Conservation (phyloP, 805 yeast species). For the Candida vaughaniae region DNA sequence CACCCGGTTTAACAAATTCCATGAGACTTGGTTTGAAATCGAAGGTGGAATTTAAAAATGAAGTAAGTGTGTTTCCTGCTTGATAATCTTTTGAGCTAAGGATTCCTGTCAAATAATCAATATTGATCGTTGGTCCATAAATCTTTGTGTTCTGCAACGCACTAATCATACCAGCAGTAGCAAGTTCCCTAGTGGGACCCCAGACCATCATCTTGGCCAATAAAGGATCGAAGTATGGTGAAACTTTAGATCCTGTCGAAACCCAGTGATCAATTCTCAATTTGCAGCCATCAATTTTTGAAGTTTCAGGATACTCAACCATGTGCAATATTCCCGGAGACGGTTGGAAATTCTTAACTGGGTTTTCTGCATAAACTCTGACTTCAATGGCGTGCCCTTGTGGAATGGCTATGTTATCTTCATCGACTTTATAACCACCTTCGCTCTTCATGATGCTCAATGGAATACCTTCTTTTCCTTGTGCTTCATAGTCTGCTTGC, state of each 20-base stretch:
- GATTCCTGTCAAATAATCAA: constrained; percentile 83
- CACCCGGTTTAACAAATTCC: constrained; percentile 66
- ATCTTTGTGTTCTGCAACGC: constrained; percentile 85
- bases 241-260: constrained; percentile 75
- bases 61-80: constrained; percentile 75
- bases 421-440: constrained; percentile 28
- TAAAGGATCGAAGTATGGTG: constrained; percentile 95
- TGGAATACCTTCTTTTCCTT: constrained; percentile 13
- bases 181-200: constrained; percentile 84
- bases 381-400: constrained; percentile 94
- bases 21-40: constrained; percentile 61
- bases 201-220: constrained; percentile 94
- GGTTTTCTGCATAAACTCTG: constrained; percentile 93
- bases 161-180: constrained; percentile 67
- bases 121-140: constrained; percentile 83
- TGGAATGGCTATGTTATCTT: constrained; percentile 90
- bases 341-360: constrained; percentile 93
- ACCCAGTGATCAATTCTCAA: constrained; percentile 91
- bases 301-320: constrained; percentile 64
- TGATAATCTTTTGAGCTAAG: constrained; percentile 80
- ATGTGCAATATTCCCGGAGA: constrained; percentile 93
- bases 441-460: constrained; percentile 7
- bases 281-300: constrained; percentile 12
- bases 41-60: constrained; percentile 54
- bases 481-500: constrained; percentile 83